phyloP scores from a whole-genome alignment of 148 eudicot genomes.

The Heliamphora exappendiculata region DNA sequence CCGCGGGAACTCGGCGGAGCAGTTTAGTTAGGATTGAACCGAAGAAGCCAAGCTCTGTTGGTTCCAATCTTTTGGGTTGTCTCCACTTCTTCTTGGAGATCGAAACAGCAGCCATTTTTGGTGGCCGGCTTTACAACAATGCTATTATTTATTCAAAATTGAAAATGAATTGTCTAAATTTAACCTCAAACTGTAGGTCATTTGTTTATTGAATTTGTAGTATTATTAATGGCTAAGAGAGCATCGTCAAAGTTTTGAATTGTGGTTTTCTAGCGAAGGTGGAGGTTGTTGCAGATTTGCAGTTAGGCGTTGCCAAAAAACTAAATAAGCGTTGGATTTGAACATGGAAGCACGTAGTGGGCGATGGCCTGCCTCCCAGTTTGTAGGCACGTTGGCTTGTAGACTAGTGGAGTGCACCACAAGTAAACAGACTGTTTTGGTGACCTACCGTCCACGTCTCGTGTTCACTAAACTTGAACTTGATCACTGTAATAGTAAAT shows the following conservation, averaged over 20 bases:
- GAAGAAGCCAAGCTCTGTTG: constrained; percentile 14
- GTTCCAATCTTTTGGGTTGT: constrained; percentile 16
- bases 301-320: neutral
- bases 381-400: constrained; percentile 6
- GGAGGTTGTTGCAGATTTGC: constrained; percentile 1
- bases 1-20: constrained; percentile 24
- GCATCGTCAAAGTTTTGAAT: neutral
- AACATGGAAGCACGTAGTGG: constrained; percentile 25
- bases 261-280: constrained; percentile 7
- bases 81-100: constrained; percentile 35
- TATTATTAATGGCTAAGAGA: neutral
- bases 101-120: constrained; percentile 28
- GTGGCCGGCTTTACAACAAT: no score
- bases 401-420: neutral
- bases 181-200: no score
- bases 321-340: neutral
- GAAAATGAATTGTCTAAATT: no score
- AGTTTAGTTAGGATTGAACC: constrained; percentile 21
- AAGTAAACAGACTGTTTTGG: no score
- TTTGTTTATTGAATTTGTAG: no score
- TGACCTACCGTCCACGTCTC: no score
- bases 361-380: neutral
- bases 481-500: no score
- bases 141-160: no score
- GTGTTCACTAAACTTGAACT: no score